Evolutionary conservation across 306 rosid genomes (phyloP), one percentile per base, ranked within the genome.

Genomic region (Acacia crassicarpa): DNA sequence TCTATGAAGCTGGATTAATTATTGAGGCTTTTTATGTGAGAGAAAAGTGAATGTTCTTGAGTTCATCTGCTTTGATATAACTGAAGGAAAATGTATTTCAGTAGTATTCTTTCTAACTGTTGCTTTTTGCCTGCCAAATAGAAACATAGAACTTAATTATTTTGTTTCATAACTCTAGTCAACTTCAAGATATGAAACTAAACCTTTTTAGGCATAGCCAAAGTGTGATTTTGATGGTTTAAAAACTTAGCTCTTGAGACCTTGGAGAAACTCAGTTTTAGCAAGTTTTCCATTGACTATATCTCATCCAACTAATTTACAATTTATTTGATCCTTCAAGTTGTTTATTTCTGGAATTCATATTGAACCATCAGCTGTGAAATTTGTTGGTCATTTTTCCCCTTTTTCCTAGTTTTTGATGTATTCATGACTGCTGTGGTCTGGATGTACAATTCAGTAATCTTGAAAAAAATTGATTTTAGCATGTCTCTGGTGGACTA

Each of bases 401-500:
- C 19, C 38, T 62, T 38, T 38, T 38, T 38, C 8, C 41, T 38
- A 59, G 53, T 72, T 38, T 76, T 33, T 14, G 53, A 13, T 11
- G 41, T 54, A 41, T 44, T 67, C 49, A 61, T 61, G 74, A 35
- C 75, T 48, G 58, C 49, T 49, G 48, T 69, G 33, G 35, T 61
- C 54, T 61, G 27, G 72, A 69, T 53, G 43, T 41, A 54, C 41
- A 38, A 72, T 46, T 51, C 62, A 17, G 30, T 58, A 66, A 73
- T 78, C 76, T 38, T 77, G 22, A 14, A 67, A 35, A 40, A 75
- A 73, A 67, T 83, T 66, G 62, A 74, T 74, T 48, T 69, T 4
- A 22, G 40, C 43, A 40, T 69, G 22, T 80, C 76, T 77, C 49
- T 74, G 61, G 35, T 83, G 22, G 46, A 41, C 27, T 16, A 73